Conservation (phyloP, 2,329 filamentous ascomycete genomes). For the Fusarium keratoplasticum region DNA sequence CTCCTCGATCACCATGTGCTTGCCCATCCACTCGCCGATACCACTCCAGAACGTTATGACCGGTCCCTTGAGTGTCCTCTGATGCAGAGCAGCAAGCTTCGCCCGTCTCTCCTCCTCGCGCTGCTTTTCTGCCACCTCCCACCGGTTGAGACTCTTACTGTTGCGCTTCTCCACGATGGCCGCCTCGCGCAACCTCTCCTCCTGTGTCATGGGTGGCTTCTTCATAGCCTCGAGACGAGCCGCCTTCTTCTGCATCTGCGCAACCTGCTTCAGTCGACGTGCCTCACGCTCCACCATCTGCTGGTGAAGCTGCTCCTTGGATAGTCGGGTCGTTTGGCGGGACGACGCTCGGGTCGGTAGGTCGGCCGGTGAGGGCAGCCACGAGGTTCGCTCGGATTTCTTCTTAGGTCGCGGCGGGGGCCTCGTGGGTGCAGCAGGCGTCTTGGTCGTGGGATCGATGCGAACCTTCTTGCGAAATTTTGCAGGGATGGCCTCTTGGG, state of each 20-base stretch:
- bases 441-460: constrained; percentile 67
- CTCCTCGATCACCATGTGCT: constrained; percentile 72
- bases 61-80: constrained; percentile 86
- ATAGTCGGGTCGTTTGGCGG: constrained; percentile 67
- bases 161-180: constrained; percentile 87
- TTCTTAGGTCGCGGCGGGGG: constrained; percentile 66
- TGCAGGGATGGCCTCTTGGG: constrained; percentile 78
- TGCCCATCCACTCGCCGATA: constrained; percentile 83
- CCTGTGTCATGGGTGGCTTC: constrained; percentile 87
- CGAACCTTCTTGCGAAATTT: constrained; percentile 81
- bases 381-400: constrained; percentile 69
- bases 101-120: constrained; percentile 85
- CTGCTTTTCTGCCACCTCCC: constrained; percentile 93
- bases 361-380: constrained; percentile 66
- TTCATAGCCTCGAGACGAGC: constrained; percentile 79
- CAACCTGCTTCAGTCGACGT: constrained; percentile 76
- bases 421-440: constrained; percentile 50
- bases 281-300: constrained; percentile 81
- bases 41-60: constrained; percentile 95
- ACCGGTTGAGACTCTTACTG: constrained; percentile 88
- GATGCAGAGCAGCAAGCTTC: constrained; percentile 88
- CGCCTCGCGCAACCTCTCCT: constrained; percentile 84
- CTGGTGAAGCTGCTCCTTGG: constrained; percentile 72
- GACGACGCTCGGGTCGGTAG: constrained; percentile 69
- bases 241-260: constrained; percentile 73